These are phyloP conservation scores for Penicillium samsonianum DNA, from an alignment of 495 filamentous ascomycete genomes.

Conservation along the genomic window DNA sequence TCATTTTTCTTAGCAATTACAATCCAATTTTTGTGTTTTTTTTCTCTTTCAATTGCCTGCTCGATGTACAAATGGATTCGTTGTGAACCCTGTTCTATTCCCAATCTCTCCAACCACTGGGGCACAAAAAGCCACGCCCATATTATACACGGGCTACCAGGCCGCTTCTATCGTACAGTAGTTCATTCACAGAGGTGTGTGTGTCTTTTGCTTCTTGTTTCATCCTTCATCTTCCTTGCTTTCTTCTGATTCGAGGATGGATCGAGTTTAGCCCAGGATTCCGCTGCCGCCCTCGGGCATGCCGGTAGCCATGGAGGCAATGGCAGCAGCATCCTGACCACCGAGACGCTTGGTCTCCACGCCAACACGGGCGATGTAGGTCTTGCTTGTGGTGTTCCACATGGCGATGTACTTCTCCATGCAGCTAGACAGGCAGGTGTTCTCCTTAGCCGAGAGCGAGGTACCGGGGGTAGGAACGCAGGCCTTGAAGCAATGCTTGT, in stretches of 20 bases:
- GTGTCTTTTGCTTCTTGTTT: slow-evolving; percentile 9
- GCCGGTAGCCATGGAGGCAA: slow-evolving; percentile 32
- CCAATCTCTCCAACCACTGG: slow-evolving; percentile 13
- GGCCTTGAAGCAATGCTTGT: slow-evolving; percentile 93
- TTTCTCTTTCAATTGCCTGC: slow-evolving; percentile 15
- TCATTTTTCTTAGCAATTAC: slow-evolving; percentile 27
- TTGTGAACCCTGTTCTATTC: slow-evolving; percentile 24
- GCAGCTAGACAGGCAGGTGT: slow-evolving; percentile 79
- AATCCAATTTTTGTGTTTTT: slow-evolving; percentile 29
- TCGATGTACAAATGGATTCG: slow-evolving; percentile 31
- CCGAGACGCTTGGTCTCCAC: slow-evolving; percentile 52
- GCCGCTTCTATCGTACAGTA: slow-evolving; percentile 33
- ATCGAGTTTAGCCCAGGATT: slow-evolving; percentile 11
- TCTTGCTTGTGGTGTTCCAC: slow-evolving; percentile 82
- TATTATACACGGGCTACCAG: slow-evolving; percentile 33
- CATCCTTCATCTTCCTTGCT: slow-evolving; percentile 4
- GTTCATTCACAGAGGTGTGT: slow-evolving; percentile 12
- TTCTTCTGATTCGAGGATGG: neutral
- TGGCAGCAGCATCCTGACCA: slow-evolving; percentile 28
- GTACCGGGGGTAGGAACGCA: slow-evolving; percentile 84
- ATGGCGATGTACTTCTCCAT: slow-evolving; percentile 97
- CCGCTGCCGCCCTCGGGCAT: slow-evolving; percentile 20
- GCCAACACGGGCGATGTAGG: slow-evolving; percentile 74
- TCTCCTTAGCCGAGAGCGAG: slow-evolving; percentile 70
- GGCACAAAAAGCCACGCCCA: slow-evolving; percentile 23